A percentile compares a stretch with the other conserved stretches of the same genome.
These are phyloP conservation scores for Volutella citrinella DNA, from an alignment of 2,329 filamentous ascomycete species.

Conservation along the genomic window DNA sequence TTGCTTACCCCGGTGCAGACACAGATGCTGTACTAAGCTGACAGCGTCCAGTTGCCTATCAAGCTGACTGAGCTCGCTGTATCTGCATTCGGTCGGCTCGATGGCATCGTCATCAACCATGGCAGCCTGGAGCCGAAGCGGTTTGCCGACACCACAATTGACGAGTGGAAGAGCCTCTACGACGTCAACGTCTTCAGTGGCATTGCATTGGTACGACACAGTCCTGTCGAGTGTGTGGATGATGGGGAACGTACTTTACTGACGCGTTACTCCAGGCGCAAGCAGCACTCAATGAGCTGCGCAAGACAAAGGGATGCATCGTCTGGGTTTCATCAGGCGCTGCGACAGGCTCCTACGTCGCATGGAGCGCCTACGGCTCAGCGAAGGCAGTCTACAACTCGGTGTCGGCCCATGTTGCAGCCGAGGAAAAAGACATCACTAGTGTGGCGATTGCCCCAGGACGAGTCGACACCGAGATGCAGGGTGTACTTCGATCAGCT, in stretches of 20 bases:
- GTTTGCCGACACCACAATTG: conserved; percentile 63
- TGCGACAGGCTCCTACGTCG: conserved; percentile 59
- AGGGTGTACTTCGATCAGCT: conserved; percentile 70
- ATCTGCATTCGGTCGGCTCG: conserved; percentile 66
- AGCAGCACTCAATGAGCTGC: conserved; percentile 66
- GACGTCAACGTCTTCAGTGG: conserved; percentile 86
- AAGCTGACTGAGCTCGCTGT: conserved; percentile 65
- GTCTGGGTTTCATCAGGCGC: conserved; percentile 81
- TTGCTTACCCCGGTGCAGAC: too few relatives aligned
- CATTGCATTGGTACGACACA: conserved; percentile 72
- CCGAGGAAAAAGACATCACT: conserved; percentile 74
- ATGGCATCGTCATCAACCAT: conserved; percentile 87
- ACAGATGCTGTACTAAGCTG: too few relatives aligned
- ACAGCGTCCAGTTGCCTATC: conserved; percentile 48
- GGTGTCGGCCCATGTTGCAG: conserved; percentile 66
- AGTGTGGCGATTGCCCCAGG: conserved; percentile 74
- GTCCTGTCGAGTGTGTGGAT: too few relatives aligned
- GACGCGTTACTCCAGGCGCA: conserved; percentile 57
- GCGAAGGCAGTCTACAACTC: conserved; percentile 84
- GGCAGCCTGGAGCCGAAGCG: conserved; percentile 75
- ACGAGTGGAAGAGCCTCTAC: conserved; percentile 74
- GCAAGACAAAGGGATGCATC: conserved; percentile 66
- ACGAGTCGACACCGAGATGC: conserved; percentile 87
- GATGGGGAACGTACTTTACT: too few relatives aligned
- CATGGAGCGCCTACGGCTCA: conserved; percentile 80